Percentiles rank a stretch among this genome's conserved stretches.
Evolutionary conservation across 2,329 filamentous ascomycete species (phyloP).

Genomic region (Bipolaris zeicola): DNA sequence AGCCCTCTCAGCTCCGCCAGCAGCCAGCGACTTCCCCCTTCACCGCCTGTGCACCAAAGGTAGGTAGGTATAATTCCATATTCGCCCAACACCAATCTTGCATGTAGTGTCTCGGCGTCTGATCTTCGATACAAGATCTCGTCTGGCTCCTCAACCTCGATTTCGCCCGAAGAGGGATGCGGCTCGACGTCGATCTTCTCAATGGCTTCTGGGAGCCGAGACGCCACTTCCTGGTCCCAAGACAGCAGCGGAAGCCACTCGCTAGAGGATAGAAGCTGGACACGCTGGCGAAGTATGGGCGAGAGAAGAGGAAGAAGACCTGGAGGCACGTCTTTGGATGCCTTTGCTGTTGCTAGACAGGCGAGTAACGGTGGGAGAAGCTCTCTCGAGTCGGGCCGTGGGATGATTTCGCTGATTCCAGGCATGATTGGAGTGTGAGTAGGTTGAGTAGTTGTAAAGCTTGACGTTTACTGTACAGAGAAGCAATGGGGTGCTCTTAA

Average conservation of each 20-base stretch:
- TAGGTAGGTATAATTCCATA: slow-evolving; percentile 69
- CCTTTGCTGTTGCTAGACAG: slow-evolving; percentile 65
- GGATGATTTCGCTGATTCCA: slow-evolving; percentile 57
- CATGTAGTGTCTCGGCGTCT: slow-evolving; percentile 76
- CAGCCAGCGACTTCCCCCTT: slow-evolving; percentile 71
- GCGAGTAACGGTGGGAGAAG: slow-evolving; percentile 68
- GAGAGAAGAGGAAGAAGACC: slow-evolving; percentile 65
- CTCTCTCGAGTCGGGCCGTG: slow-evolving; percentile 60
- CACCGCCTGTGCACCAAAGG: slow-evolving; percentile 71
- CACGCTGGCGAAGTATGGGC: slow-evolving; percentile 66
- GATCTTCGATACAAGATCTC: slow-evolving; percentile 68
- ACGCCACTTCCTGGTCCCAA: slow-evolving; percentile 65
- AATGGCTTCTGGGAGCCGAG: slow-evolving; percentile 65
- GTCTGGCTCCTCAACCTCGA: slow-evolving; percentile 73
- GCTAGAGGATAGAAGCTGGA: slow-evolving; percentile 66
- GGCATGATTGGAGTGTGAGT: slow-evolving; percentile 44
- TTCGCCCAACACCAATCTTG: slow-evolving; percentile 65
- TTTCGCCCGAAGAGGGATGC: slow-evolving; percentile 80
- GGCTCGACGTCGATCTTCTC: slow-evolving; percentile 71
- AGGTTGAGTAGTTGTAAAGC: not conserved
- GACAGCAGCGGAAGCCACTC: slow-evolving; percentile 76
- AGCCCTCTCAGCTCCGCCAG: slow-evolving; percentile 71
- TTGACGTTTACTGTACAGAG: not conserved
- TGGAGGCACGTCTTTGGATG: slow-evolving; percentile 64
- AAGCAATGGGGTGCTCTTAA: not conserved